Base-by-base conservation (phyloP, 2,329 filamentous ascomycete genomes). In the Xylaria sp. region DNA sequence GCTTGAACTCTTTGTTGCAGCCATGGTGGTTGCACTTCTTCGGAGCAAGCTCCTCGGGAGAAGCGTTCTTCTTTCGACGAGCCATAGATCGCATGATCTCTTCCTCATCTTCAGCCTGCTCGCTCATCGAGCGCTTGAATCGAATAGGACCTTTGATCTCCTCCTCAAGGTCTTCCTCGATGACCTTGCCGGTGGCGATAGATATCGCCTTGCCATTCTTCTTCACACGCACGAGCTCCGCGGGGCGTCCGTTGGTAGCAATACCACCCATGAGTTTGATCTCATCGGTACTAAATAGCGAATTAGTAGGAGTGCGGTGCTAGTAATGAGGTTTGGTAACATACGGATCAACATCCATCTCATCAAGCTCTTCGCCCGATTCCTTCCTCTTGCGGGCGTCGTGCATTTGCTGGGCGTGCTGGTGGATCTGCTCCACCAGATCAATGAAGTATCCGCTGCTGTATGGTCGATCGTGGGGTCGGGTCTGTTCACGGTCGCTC, bases 371-470 rank as follows among this genome's bases (percentile, higher is more conserved):
- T 56, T 69, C 65, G 17, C 69, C 69, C n/a, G 67, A 63, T 57
- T 78, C 79, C 68, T 83, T 79, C 67, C 85, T 86, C 67, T 88
- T 83, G 68, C 91, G 87, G 62, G 87, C 84, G 63, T 87, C 86
- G 60, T 88, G 87, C 66, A 97, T 86, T 71, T 94, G 90, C 67
- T 87, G 84, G 57, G 91, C 92, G 84, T 96, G 96, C 71, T 91
- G 85, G 71, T 87, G 85, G 66, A 97, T 92, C 83, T 97, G 92
- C 72, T 95, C 91, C 72, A 95, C 88, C 57, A 97, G 86, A 78
- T 97, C 93, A 76, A 97, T 88, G 72, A 97, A 97, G 76, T 97
- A 97, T 71, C 91, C 91, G 82, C 90, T 91, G 81, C 88, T 94
- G 80, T 97, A 97, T 63, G 92, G 91, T 67, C 89, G 87, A 74